Evolutionary conservation across 2,329 filamentous ascomycete species (phyloP).

Genomic region (Aspergillus piperis): DNA sequence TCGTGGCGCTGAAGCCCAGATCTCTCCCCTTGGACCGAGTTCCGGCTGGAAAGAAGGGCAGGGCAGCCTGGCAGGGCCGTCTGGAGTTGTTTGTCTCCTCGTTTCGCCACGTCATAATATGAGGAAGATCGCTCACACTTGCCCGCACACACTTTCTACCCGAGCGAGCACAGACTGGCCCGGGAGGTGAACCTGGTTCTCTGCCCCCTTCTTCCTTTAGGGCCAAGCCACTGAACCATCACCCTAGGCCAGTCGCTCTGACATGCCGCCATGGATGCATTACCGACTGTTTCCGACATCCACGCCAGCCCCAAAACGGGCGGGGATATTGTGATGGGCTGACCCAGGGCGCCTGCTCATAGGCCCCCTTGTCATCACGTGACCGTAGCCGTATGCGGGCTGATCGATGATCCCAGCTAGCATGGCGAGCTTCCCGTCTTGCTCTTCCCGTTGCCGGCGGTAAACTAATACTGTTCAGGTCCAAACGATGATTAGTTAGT

Average conservation of each 20-base stretch:
- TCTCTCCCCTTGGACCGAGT: not conserved
- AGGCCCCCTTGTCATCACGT: slow-evolving; percentile 19
- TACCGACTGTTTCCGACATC: slow-evolving; percentile 15
- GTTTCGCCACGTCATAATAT: slow-evolving; percentile 23
- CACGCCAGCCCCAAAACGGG: slow-evolving; percentile 17
- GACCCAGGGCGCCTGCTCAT: slow-evolving; percentile 14
- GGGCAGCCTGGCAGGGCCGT: slow-evolving; percentile 4
- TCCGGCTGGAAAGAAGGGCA: slow-evolving; percentile 3
- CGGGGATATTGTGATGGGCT: slow-evolving; percentile 22
- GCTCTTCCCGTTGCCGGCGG: slow-evolving; percentile 17
- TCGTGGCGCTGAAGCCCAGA: not conserved
- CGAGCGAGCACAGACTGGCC: slow-evolving; percentile 20
- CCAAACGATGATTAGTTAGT: not conserved
- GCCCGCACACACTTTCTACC: slow-evolving; percentile 17
- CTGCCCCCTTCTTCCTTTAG: slow-evolving; percentile 6
- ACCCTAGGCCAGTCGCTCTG: slow-evolving; percentile 12
- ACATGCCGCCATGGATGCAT: slow-evolving; percentile 15
- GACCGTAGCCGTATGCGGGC: slow-evolving; percentile 26
- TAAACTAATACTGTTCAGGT: slow-evolving; percentile 5
- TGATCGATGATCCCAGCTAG: slow-evolving; percentile 28
- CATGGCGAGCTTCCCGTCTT: slow-evolving; percentile 15
- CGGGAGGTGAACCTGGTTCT: slow-evolving; percentile 10
- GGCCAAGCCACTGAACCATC: slow-evolving; percentile 16
- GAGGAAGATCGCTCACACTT: slow-evolving; percentile 8
- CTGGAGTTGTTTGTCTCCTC: slow-evolving; percentile 11